Evolutionary conservation across 306 rosid genomes (phyloP).

Genomic region (Begonia loranthoides): DNA sequence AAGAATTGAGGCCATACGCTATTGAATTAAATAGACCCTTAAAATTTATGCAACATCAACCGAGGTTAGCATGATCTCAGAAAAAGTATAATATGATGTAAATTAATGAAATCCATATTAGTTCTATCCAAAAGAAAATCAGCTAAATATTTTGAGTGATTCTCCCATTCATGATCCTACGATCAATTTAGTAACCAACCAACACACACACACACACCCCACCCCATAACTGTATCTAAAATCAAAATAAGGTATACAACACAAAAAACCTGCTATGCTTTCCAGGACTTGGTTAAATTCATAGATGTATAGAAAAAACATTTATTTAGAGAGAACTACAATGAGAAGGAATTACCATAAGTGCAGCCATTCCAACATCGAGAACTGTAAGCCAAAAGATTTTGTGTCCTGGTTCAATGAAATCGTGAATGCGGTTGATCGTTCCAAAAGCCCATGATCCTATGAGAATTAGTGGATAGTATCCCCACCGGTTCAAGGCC

Average conservation of each 20-base stretch:
- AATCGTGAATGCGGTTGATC: slow-evolving; percentile 83
- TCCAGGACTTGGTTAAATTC: not conserved
- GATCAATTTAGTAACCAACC: too few species aligned
- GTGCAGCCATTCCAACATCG: slow-evolving; percentile 82
- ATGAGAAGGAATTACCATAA: slow-evolving; percentile 49
- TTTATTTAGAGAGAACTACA: not conserved
- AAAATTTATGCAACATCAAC: slow-evolving; percentile 11
- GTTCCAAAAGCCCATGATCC: slow-evolving; percentile 97
- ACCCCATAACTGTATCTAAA: too few species aligned
- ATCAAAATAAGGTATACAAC: too few species aligned
- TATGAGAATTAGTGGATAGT: slow-evolving; percentile 90
- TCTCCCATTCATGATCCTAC: too few species aligned
- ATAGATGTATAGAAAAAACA: not conserved
- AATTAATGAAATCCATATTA: not conserved
- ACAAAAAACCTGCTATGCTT: too few species aligned
- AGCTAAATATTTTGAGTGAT: too few species aligned
- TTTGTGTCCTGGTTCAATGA: slow-evolving; percentile 72
- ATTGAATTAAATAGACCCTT: slow-evolving; percentile 97
- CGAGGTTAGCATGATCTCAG: not conserved
- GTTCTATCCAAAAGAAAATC: too few species aligned
- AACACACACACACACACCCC: too few species aligned
- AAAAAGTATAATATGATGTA: not conserved
- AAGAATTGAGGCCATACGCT: slow-evolving; percentile 94
- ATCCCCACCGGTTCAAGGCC: slow-evolving; percentile 94
- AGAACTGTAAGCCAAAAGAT: slow-evolving; percentile 94